Percentiles rank a stretch among this genome's conserved stretches.
These are phyloP conservation scores for Pseudocercospora fuligena DNA, from an alignment of 2,329 filamentous ascomycete genomes.

Conservation along the genomic window DNA sequence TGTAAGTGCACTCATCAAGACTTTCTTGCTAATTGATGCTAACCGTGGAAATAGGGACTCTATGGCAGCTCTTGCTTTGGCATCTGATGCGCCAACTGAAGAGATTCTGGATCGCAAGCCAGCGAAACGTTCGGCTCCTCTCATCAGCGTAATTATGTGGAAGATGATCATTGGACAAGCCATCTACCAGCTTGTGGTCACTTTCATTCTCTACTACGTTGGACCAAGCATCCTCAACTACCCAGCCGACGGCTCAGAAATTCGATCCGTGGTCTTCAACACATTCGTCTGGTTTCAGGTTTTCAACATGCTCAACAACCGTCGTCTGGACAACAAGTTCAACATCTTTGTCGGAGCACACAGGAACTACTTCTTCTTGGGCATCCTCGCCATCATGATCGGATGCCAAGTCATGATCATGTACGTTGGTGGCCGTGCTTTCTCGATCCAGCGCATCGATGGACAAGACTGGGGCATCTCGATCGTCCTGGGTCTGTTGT, in stretches of 20 bases:
- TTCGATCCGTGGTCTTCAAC: conserved; percentile 90
- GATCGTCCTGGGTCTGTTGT: conserved; percentile 78
- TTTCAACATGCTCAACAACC: conserved; percentile 97
- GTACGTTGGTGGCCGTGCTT: conserved; percentile 75
- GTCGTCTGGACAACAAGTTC: conserved; percentile 89
- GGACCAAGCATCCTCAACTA: conserved; percentile 66
- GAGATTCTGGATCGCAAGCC: conserved; percentile 81
- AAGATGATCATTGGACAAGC: conserved; percentile 98
- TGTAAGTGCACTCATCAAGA: conserved; percentile 45
- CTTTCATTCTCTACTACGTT: conserved; percentile 83
- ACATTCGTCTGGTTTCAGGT: conserved; percentile 99
- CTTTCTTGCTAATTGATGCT: neutral
- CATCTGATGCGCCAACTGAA: conserved; percentile 83
- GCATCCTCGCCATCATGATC: conserved; percentile 83
- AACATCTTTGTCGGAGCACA: conserved; percentile 91
- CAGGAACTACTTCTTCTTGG: conserved; percentile 85
- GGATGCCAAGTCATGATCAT: conserved; percentile 89
- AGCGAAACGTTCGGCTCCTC: conserved; percentile 71
- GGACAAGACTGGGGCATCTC: conserved; percentile 83
- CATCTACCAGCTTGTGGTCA: conserved; percentile 79
- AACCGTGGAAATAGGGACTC: conserved; percentile 65
- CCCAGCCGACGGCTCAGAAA: conserved; percentile 52
- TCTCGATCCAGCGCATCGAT: conserved; percentile 72
- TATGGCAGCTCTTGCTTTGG: conserved; percentile 85
- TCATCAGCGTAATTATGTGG: conserved; percentile 94